Evolutionary conservation across 768 basidiomycete species (phyloP).

Genomic region (Dioszegia hungarica): DNA sequence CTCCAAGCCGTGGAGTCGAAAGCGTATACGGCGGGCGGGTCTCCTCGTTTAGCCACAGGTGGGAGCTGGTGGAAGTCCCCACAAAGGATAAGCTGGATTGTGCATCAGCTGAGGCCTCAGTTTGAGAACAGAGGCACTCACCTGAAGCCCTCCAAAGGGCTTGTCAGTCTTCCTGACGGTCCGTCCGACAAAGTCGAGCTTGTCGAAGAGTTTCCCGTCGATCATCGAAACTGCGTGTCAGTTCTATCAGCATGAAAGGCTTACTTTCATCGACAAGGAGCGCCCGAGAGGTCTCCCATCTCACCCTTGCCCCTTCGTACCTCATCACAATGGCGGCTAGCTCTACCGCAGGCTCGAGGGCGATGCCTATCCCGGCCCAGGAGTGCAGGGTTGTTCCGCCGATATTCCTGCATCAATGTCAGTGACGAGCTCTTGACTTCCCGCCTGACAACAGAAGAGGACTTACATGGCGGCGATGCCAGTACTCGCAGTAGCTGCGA

Average conservation of each 20-base stretch:
- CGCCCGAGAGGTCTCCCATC: conserved; percentile 33
- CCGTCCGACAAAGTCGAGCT: conserved; percentile 46
- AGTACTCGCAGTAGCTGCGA: conserved; percentile 80
- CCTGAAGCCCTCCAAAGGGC: conserved; percentile 49
- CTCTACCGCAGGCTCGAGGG: conserved; percentile 5
- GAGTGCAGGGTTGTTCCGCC: conserved; percentile 37
- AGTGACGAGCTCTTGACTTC: background rate
- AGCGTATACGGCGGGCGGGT: conserved; percentile 22
- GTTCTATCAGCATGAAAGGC: background rate
- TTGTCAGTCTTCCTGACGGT: conserved; percentile 21
- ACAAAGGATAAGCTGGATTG: conserved; percentile 39
- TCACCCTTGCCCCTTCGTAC: conserved; percentile 9
- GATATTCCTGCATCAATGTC: conserved; percentile 19
- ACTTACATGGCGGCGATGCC: conserved; percentile 64
- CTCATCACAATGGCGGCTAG: conserved; percentile 15
- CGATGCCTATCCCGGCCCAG: conserved; percentile 38
- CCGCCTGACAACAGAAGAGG: background rate
- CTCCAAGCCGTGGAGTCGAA: conserved; percentile 49
- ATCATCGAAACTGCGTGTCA: conserved; percentile 47
- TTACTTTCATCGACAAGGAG: conserved; percentile 46
- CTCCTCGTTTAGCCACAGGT: conserved; percentile 39
- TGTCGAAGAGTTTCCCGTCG: conserved; percentile 47
- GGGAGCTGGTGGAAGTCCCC: conserved; percentile 53
- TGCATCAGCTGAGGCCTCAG: background rate
- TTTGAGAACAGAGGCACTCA: background rate